Percentiles rank a stretch among this genome's conserved stretches.
Evolutionary conservation across 78 protist species (phyloP).

Genomic region (Capsaspora owczarzaki): DNA sequence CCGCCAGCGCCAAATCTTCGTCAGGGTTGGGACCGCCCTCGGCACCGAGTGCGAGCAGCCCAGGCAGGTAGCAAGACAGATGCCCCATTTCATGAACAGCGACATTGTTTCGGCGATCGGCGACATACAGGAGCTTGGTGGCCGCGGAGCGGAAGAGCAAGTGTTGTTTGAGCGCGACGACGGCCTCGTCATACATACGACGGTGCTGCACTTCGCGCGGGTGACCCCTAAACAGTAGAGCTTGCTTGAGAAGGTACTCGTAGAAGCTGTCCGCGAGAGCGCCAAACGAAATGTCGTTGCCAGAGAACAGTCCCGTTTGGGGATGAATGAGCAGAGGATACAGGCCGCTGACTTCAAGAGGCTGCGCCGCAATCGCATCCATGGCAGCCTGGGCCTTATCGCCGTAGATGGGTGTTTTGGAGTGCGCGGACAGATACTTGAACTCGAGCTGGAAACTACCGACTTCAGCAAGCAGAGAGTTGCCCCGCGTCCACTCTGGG

Average conservation of each 20-base stretch:
- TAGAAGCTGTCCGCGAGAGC: constrained; percentile 50
- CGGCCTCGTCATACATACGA: neutral
- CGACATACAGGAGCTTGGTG: no score
- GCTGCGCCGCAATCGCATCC: neutral
- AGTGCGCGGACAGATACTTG: constrained; percentile 23
- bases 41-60: neutral
- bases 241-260: constrained; percentile 53
- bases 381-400: neutral
- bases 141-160: no score
- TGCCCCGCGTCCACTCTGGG: neutral
- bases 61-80: neutral
- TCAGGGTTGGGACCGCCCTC: neutral
- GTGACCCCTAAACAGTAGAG: neutral
- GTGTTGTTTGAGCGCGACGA: neutral
- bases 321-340: neutral
- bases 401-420: constrained; percentile 26
- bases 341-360: neutral
- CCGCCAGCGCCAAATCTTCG: constrained; percentile 10
- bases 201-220: no score
- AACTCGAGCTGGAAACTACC: constrained; percentile 74
- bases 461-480: constrained; percentile 48
- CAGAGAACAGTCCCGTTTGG: neutral
- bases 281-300: constrained; percentile 19
- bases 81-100: no score
- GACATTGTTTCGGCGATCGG: no score